Evolutionary conservation across 257 asterid genomes (phyloP).

Genomic region (Coffea canephora): DNA sequence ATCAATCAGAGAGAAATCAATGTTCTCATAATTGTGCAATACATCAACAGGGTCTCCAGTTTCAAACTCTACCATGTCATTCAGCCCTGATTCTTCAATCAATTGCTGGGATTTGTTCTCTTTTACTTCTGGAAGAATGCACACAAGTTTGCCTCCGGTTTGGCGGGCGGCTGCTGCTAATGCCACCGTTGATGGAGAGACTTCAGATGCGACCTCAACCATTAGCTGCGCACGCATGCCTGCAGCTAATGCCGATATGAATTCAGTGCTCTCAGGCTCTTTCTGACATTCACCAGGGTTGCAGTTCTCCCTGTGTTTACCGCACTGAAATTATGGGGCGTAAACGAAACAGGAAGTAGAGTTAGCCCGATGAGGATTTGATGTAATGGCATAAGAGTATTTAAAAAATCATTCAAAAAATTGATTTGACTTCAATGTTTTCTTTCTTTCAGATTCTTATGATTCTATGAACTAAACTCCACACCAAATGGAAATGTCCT

Average conservation of each 20-base stretch:
- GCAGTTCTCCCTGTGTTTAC: conserved; percentile 35
- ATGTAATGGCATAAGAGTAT: background rate
- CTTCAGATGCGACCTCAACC: conserved; percentile 54
- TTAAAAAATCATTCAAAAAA: background rate
- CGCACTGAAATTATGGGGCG: background rate
- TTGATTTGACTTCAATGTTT: no score
- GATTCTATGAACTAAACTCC: no score
- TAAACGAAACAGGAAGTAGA: no score
- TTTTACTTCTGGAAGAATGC: conserved; percentile 50
- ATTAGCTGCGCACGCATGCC: conserved; percentile 60
- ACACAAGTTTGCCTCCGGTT: conserved; percentile 49
- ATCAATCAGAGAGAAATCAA: conserved; percentile 62
- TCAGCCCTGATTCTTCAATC: conserved; percentile 52
- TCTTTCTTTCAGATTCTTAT: background rate
- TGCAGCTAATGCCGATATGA: conserved; percentile 60
- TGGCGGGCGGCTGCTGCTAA: conserved; percentile 65
- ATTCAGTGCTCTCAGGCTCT: conserved; percentile 43
- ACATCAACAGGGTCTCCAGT: conserved; percentile 58
- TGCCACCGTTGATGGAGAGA: conserved; percentile 55
- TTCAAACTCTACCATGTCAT: conserved; percentile 51
- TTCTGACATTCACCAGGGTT: conserved; percentile 25
- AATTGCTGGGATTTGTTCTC: conserved; percentile 39
- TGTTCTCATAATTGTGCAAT: conserved; percentile 39
- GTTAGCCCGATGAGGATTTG: background rate
- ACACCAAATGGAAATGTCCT: no score